Base-by-base conservation (phyloP, 148 eudicot genomes). In the Mesembryanthemum crystallinum region DNA sequence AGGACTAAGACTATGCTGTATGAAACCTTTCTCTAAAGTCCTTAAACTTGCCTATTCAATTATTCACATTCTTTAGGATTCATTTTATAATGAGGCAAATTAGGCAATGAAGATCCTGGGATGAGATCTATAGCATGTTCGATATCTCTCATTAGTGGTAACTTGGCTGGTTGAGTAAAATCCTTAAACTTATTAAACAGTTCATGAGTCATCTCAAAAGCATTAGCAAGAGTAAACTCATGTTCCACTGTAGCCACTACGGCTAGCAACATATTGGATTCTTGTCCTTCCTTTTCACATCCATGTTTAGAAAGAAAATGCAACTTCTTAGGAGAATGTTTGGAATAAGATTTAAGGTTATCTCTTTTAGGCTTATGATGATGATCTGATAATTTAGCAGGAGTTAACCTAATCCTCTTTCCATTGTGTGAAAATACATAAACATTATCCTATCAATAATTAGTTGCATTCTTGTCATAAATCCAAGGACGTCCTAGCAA, bases 41-140 rank as follows among this genome's bases (percentile, higher is more conserved):
- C 47, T 1, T 55, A 29, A 21, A 72, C 18, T 35, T 72, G 45
- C 14, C 47, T 54, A 54, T 55, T 57, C 11, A 57, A 30, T 33
- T 72, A 49, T 7, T 54, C 64, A 54, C 21, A 28, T 8, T 33
- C 64, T 5, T 35, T 49, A 47, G 60, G 73, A 7, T 67, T 67
- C 52, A 67, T 67, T 24, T 54, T 65, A 35, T 65, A 33, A 15
- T 65, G 47, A 35, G 47, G 69, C 17, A 65, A 35, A 4, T 33
- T 65, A 21, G 47, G 69, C 37, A 33, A 65, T 2, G 69, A n/a
- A 5, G 69, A 65, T 32, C 69, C 47, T 65, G 12, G 47, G 14
- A 65, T 4, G 30, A 65, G 69, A 47, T 65, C 69, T 32, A 33
- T 65, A 32, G 69, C 47, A 65, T 65, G 69, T 32, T 65, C 47